Base-by-base conservation (phyloP, 805 yeast species). In the Jamesozyma gamospora region DNA sequence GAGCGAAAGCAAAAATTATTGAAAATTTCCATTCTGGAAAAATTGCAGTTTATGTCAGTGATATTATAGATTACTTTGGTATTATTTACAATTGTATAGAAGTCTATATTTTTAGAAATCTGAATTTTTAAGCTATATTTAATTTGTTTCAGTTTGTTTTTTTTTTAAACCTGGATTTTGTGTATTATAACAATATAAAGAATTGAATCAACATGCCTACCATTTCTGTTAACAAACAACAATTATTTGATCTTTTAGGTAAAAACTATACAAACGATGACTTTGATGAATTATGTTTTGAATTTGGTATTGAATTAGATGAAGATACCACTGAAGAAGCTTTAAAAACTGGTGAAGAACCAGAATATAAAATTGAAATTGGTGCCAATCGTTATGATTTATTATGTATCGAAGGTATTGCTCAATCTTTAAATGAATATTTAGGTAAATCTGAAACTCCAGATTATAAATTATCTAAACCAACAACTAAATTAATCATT, bases 381-480 rank as follows among this genome's bases (percentile, higher is more conserved):
- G 96, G 96, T 42, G 99, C 99, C 46, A 92, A 92, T 68, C 82
- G 99, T 71, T 94, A 92, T 59, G 99, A 92, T 63, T 78, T 92
- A 88, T 77, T 92, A 49, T 94, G 98, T 70, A 82, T 87, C 52
- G 99, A 92, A 66, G 99, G 99, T 58, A 87, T 92, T 63, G 87
- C 96, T 1, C 94, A 86, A 58, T 90, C 97, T 1, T 70, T 92
- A 58, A 87, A 87, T 56, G 94, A 88, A 60, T 92, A 84, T 58
- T 70, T 90, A 53, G 95, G 94, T 28, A 76, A 74, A 44, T 52
- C 62, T 5, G 58, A 65, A 35, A 69, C 82, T 32, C 96, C 98
- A 37, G 62, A 65, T 25, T 90, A 74, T 70, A 75, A 66, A 38
- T 68, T 83, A 43, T 64, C 71, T 31, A 76, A 79, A 35, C 72